phyloP scores from a whole-genome alignment of 768 basidiomycete genomes.

The Lentinula aciculospora region DNA sequence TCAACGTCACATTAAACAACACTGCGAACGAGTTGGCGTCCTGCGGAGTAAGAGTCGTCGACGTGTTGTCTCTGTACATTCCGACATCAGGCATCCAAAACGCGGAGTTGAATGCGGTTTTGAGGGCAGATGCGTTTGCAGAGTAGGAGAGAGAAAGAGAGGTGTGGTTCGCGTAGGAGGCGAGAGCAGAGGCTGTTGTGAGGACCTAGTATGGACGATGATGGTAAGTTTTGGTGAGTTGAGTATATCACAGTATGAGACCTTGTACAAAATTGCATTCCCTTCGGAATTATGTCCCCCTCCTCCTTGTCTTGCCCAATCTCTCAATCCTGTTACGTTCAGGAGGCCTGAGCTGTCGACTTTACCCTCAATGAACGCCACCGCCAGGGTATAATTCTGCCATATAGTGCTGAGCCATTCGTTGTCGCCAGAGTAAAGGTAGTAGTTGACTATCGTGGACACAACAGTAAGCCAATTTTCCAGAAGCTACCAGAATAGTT shows the following conservation, averaged over 20 bases:
- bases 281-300: constrained; percentile 54
- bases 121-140: constrained; percentile 41
- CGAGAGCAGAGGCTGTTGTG: constrained; percentile 39
- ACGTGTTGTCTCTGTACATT: constrained; percentile 50
- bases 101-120: constrained; percentile 40
- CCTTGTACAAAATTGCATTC: constrained; percentile 49
- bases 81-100: constrained; percentile 46
- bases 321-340: constrained; percentile 49
- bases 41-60: constrained; percentile 47
- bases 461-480: too few relatives aligned
- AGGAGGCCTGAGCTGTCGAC: constrained; percentile 45
- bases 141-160: constrained; percentile 31
- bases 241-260: not conserved
- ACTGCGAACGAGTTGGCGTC: constrained; percentile 56
- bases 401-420: constrained; percentile 46
- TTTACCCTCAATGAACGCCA: constrained; percentile 46
- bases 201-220: constrained; percentile 32
- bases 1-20: constrained; percentile 43
- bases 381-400: constrained; percentile 53
- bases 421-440: constrained; percentile 46
- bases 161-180: constrained; percentile 28
- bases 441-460: constrained; percentile 55
- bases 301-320: constrained; percentile 53
- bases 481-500: too few relatives aligned
- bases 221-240: not conserved